Evolutionary conservation across 2,329 filamentous ascomycete species (phyloP), one percentile per base, ranked within the genome.

Genomic region (Sporothrix pallida): DNA sequence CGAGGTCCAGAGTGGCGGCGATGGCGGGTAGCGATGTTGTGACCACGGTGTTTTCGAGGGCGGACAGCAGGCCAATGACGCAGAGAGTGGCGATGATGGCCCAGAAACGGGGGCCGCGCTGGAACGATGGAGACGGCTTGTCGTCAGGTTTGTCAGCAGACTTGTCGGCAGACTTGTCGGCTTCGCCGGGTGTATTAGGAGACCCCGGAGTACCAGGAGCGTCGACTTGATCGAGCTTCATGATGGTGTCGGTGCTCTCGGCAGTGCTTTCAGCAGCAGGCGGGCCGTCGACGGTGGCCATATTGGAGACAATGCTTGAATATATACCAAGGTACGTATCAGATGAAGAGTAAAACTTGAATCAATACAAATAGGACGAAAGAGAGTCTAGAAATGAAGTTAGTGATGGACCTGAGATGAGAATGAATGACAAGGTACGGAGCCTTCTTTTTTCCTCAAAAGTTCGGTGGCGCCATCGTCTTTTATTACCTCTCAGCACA

Each of bases 21-120:
- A 62, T 62, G 58, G 58, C 58, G 1, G 58, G 58, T 15, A 62
- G 58, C 1, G 31, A 42, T 3, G 58, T 62, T 15, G 58, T 62
- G 15, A 62, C 58, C 13, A 79, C 77, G 26, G 76, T 78, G n/a
- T 77, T 77, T 65, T 79, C 78, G 46, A 79, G 77, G 9, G 78
- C 75, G 2, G 42, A 63, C 3, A 73, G 65, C 15, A 70, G 31
- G 54, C 72, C 65, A 46, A 73, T 73, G 12, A 73, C 46, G 10
- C 58, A 72, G 44, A 73, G 48, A 10, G 62, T 58, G 52, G 26
- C 31, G 20, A 73, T 69, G 48, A 73, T 73, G 69, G 72, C 71
- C 74, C 74, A 75, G 52, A 75, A 73, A n/a, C 70, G 70, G 5
- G 70, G 70, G 42, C 58, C 46, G 42, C 46, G 37, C 13, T 72